Conservation (phyloP, 768 basidiomycete species). For the Kwoniella sp. region DNA sequence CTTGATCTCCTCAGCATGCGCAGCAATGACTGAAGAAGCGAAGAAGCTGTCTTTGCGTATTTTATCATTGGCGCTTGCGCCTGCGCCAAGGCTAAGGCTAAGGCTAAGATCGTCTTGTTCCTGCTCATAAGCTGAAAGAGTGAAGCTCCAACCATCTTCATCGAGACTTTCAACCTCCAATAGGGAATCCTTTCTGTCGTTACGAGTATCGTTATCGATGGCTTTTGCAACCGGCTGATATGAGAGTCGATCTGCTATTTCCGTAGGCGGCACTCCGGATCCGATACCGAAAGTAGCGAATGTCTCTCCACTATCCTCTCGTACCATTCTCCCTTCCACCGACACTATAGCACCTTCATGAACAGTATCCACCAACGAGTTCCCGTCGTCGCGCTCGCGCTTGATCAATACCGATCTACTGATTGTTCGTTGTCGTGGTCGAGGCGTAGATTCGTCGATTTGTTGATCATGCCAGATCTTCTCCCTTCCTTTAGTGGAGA, state of each 20-base stretch:
- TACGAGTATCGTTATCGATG: too few species aligned
- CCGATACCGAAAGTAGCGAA: conserved; percentile 16
- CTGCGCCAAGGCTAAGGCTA: too few species aligned
- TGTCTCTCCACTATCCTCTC: conserved; percentile 18
- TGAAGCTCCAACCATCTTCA: conserved; percentile 30
- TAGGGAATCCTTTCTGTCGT: neutral
- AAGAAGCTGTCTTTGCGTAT: conserved; percentile 20
- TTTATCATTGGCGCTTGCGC: neutral
- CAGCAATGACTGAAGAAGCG: neutral
- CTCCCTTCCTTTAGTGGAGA: conserved; percentile 13
- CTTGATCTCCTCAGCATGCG: neutral
- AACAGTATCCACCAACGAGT: too few species aligned
- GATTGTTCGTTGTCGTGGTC: neutral
- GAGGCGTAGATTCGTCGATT: neutral
- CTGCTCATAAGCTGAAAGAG: conserved; percentile 33
- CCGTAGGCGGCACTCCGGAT: too few species aligned
- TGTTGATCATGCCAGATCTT: conserved; percentile 1
- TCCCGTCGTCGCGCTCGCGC: too few species aligned
- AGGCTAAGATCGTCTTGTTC: conserved; percentile 13
- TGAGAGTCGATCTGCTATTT: too few species aligned
- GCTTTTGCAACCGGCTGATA: too few species aligned
- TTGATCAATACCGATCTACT: neutral
- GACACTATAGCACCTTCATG: too few species aligned
- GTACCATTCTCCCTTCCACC: conserved; percentile 7
- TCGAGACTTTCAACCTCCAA: neutral